Evolutionary conservation across 1,284 basidiomycete species (phyloP), one percentile per base, ranked within the genome.

Genomic region (Pholiota adiposa): DNA sequence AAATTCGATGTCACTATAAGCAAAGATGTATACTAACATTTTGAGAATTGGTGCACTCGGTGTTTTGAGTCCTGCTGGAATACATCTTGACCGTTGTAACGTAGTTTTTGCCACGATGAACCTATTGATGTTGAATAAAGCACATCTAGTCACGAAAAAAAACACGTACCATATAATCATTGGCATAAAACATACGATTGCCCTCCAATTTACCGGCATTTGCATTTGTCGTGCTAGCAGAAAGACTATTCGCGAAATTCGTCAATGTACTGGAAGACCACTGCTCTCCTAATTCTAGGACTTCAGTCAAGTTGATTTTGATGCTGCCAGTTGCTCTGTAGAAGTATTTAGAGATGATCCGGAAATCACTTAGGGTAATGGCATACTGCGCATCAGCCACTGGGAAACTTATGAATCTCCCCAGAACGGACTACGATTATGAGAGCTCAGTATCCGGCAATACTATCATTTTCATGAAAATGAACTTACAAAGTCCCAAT

Each of bases 21-120:
- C n/a, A 41, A 27, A 25, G 12, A 5, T 21, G 18, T 25, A 18
- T 23, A 58, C 73, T 52, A 40, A 77, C 84, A 64, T 90, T 90
- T 66, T 88, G 82, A 11, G 72, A 73, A 67, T 90, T 90, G 8
- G 79, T 77, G 64, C 85, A 90, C 73, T 91, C 89, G 0, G 85
- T 82, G 66, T 89, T 89, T 59, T 72, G 68, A 4, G 87, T 88
- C 53, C 89, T 75, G 3, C 73, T 79, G 3, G 88, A 88, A 63
- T 80, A 84, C 84, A 89, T 86, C 71, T 86, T 89, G 57, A 89
- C 72, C 0, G 86, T 84, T 7, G 85, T 79, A 18, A 88, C 79
- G 63, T 86, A 88, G 23, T 79, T 79, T 1, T 69, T 59, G 2
- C 87, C 85, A 19, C 88, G 82, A 60, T 89, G 84, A 21, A 86